These are phyloP conservation scores for Colletotrichum nymphaeae DNA, from an alignment of 2,329 filamentous ascomycete species.

Conservation along the genomic window DNA sequence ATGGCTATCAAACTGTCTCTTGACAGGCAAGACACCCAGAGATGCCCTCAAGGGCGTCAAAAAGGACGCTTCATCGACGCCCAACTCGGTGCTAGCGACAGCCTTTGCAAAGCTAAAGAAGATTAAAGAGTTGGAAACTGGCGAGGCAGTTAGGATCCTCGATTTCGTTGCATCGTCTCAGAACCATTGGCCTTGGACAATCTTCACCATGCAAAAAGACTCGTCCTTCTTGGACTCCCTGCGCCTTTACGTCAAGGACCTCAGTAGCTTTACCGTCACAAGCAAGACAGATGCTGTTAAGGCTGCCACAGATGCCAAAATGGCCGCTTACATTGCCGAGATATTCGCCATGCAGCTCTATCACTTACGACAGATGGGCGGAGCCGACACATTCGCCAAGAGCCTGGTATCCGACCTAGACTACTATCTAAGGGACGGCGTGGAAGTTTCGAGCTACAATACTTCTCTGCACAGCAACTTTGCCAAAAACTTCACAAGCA, in stretches of 20 bases:
- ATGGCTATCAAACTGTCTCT: constrained; percentile 93
- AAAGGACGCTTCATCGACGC: constrained; percentile 60
- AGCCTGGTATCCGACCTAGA: constrained; percentile 79
- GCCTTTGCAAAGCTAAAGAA: constrained; percentile 78
- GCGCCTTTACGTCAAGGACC: constrained; percentile 73
- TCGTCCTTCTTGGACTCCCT: constrained; percentile 78
- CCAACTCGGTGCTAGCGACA: constrained; percentile 76
- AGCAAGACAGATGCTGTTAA: constrained; percentile 66
- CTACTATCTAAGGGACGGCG: constrained; percentile 83
- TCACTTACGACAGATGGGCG: constrained; percentile 81
- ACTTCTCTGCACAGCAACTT: constrained; percentile 87
- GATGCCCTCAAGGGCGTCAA: constrained; percentile 72
- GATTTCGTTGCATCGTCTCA: constrained; percentile 90
- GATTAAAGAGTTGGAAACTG: constrained; percentile 72
- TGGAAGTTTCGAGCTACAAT: constrained; percentile 86
- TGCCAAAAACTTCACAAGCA: constrained; percentile 82
- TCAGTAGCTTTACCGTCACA: constrained; percentile 63
- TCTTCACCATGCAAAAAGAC: constrained; percentile 81
- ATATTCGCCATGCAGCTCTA: constrained; percentile 93
- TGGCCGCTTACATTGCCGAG: constrained; percentile 87
- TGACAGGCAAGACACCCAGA: constrained; percentile 87
- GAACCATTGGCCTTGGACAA: constrained; percentile 96
- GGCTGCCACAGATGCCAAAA: constrained; percentile 72
- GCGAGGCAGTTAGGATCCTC: constrained; percentile 79
- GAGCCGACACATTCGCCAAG: constrained; percentile 73